phyloP scores from a whole-genome alignment of 2,329 filamentous ascomycete species.

The Epichloe gansuensis region DNA sequence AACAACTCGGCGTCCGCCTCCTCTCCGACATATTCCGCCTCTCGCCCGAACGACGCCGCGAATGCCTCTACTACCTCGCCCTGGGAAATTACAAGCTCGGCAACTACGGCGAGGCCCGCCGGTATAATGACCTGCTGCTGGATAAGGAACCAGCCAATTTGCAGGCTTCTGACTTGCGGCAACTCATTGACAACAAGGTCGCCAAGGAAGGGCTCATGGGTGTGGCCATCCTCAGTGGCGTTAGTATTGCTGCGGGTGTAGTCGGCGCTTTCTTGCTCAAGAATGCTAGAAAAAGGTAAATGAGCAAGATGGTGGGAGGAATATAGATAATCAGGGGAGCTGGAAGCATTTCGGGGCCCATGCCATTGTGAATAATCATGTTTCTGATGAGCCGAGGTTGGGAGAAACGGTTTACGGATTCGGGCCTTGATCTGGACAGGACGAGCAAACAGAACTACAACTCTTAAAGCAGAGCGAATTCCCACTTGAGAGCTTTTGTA shows the following conservation, averaged over 20 bases:
- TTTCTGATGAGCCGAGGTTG: too few species aligned
- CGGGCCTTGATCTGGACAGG: background rate
- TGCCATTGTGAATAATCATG: too few species aligned
- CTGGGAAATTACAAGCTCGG: slow-evolving; percentile 97
- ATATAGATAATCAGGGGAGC: background rate
- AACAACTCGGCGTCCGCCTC: slow-evolving; percentile 86
- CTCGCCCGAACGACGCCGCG: slow-evolving; percentile 81
- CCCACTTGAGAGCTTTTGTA: background rate
- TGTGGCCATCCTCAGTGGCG: slow-evolving; percentile 85
- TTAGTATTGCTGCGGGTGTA: slow-evolving; percentile 86
- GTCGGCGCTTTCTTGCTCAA: slow-evolving; percentile 78
- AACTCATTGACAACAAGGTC: slow-evolving; percentile 90
- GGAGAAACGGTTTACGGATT: background rate
- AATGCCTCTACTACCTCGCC: slow-evolving; percentile 96
- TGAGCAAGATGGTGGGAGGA: too few species aligned
- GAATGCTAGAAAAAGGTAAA: slow-evolving; percentile 50
- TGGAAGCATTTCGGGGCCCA: background rate
- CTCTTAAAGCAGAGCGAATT: background rate
- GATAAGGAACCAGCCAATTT: slow-evolving; percentile 86
- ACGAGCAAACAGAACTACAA: background rate
- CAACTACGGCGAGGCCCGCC: slow-evolving; percentile 87
- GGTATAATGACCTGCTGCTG: slow-evolving; percentile 86
- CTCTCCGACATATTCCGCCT: slow-evolving; percentile 94
- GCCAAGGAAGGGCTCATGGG: slow-evolving; percentile 88
- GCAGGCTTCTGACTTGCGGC: slow-evolving; percentile 75